These are phyloP conservation scores for Zygosaccharomyces bailii DNA, from an alignment of 805 yeast genomes.

Conservation along the genomic window DNA sequence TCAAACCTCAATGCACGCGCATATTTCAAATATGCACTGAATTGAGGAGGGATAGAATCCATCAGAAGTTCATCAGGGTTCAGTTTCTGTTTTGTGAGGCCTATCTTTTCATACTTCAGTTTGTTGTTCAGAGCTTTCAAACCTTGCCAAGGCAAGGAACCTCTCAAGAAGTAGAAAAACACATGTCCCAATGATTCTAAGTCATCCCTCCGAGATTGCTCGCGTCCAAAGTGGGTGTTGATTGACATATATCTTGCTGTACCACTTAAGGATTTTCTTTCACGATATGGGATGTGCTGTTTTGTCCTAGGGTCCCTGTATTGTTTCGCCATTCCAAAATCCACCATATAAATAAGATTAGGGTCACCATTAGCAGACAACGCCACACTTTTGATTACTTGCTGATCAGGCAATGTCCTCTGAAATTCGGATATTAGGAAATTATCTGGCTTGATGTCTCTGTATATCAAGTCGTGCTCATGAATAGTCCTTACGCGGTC, in stretches of 20 bases:
- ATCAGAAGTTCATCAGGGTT: conserved; percentile 57
- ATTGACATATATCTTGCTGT: conserved; percentile 87
- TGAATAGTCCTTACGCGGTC: conserved; percentile 68
- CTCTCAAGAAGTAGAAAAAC: conserved; percentile 71
- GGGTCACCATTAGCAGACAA: conserved; percentile 56
- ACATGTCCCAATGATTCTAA: conserved; percentile 80
- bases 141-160: conserved; percentile 89
- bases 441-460: conserved; percentile 84
- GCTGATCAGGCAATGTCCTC: conserved; percentile 19
- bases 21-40: conserved; percentile 67
- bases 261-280: conserved; percentile 74
- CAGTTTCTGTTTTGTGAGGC: conserved; percentile 72
- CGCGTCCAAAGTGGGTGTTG: conserved; percentile 82
- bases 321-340: conserved; percentile 86
- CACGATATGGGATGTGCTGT: conserved; percentile 79
- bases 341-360: conserved; percentile 69
- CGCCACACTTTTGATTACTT: conserved; percentile 38
- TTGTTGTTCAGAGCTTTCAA: conserved; percentile 83
- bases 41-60: conserved; percentile 64
- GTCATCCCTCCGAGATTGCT: conserved; percentile 80
- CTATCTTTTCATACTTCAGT: conserved; percentile 78
- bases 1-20: conserved; percentile 71
- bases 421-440: conserved; percentile 50
- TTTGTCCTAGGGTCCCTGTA: conserved; percentile 76
- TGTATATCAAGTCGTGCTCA: conserved; percentile 69